Evolutionary conservation across 1,284 basidiomycete genomes (phyloP), one percentile per base, ranked within the genome.

Genomic region (Moesziomyces sp.): DNA sequence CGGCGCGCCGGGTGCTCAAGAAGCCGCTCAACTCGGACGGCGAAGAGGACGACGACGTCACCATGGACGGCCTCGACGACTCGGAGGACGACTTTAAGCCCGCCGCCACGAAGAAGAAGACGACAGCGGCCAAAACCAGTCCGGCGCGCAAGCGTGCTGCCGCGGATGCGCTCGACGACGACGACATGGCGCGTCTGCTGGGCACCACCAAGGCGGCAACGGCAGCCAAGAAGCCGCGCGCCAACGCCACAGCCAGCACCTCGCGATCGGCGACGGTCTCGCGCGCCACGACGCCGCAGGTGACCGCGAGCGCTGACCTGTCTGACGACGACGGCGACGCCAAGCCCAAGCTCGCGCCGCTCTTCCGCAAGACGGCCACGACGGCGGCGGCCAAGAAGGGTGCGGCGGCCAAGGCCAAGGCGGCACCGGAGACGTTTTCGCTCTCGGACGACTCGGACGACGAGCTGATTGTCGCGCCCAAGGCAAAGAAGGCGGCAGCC

Each of bases 1-100:
- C 89, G 0, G 90, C 90, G 87, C 85, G 50, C 82, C 86, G 71
- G 84, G 87, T 44, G 87, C 85, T 59, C 88, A 87, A 87, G 46
- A 76, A 78, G 58, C 56, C 70, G 23, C 50, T 73, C 55, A 89
- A 89, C 64, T 87, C 86, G 3, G 90, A 90, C 53, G 66, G 60
- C 47, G 91, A 91, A 54, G 85, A 85, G 48, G 71, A 71, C 11
- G 55, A 58, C 16, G 74, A 74, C 34, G 74, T 65, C 21, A 59
- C 46, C 26, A 62, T 62, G 47, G 58, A 60, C 19, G 58, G 48
- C 30, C 5, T 65, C 1, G 55, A 54, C 30, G 77, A 78, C 52
- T 72, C 68, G 40, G 76, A 77, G 46, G 76, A 77, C 42, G 77
- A 79, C 52, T 79, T 74, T 50, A 72, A 73, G 50, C 74, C 70